These are phyloP conservation scores for Xylariomycetidae sp. DNA, from an alignment of 2,329 filamentous ascomycete species.

Conservation along the genomic window DNA sequence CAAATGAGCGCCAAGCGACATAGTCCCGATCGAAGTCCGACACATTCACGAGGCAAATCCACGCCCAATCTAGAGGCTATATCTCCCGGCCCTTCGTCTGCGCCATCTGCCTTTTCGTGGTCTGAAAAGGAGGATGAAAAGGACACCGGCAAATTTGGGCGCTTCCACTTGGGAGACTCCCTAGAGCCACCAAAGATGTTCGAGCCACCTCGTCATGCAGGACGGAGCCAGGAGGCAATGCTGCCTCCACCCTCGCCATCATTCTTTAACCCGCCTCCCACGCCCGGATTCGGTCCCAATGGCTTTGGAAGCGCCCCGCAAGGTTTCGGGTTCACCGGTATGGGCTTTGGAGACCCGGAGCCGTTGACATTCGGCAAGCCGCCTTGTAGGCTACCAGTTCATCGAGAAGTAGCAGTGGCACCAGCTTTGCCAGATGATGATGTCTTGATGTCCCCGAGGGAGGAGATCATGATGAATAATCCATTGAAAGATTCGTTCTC, in stretches of 20 bases:
- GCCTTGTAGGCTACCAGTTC: slow-evolving; percentile 12
- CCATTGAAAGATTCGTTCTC: slow-evolving; percentile 49
- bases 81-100: slow-evolving; percentile 61
- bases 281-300: slow-evolving; percentile 38
- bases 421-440: slow-evolving; percentile 40
- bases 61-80: slow-evolving; percentile 46
- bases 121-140: slow-evolving; percentile 42
- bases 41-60: slow-evolving; percentile 48
- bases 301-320: slow-evolving; percentile 32
- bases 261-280: slow-evolving; percentile 26
- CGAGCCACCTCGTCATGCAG: slow-evolving; percentile 14
- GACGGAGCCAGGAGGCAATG: slow-evolving; percentile 8
- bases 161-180: slow-evolving; percentile 33
- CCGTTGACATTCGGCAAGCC: slow-evolving; percentile 15
- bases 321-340: no score
- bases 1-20: slow-evolving; percentile 35
- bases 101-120: slow-evolving; percentile 61
- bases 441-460: slow-evolving; percentile 65
- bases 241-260: slow-evolving; percentile 23
- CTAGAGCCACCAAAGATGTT: slow-evolving; percentile 34
- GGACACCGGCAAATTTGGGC: slow-evolving; percentile 34
- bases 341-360: no score
- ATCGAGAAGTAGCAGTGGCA: slow-evolving; percentile 32
- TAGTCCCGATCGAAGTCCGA: slow-evolving; percentile 38
- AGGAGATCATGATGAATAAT: slow-evolving; percentile 67